Evolutionary conservation across 768 basidiomycete species (phyloP), one percentile per base, ranked within the genome.

Genomic region (Lentinula detonsa): DNA sequence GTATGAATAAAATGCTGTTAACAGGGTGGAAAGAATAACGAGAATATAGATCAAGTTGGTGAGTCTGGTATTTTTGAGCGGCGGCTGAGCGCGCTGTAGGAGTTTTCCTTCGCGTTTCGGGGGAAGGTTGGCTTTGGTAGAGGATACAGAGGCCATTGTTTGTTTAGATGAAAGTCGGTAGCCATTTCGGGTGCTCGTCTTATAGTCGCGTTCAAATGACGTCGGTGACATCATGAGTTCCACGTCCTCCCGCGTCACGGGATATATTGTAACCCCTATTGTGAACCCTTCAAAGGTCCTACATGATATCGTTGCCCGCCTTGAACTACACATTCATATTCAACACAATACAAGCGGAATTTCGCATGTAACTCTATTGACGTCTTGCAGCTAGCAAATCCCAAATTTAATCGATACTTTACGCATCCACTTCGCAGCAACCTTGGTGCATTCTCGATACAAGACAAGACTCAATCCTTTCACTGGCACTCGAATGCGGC

Each of bases 1-100:
- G 63, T 81, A 87, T 3, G 77, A 66, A 68, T 86, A 86, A 70
- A 81, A 85, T 5, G 72, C 76, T 18, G 75, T 67, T 21, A 85
- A 65, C 13, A 84, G 65, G 2, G 77, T 52, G 11, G 53, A 46
- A 16, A 61, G 42, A 23, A 54, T 21, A 15, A 49, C 60, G 40
- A 61, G 60, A 18, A 54, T 35, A n/a, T 61, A 61, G 10, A 54
- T 61, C 37, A 56, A 49, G 16, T 55, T 54, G 13, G 52, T 43
- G 40, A 61, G 52, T 31, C 51, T 51, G 9, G 42, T 54, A 8
- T 40, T 18, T 28, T 54, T 46, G 4, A 54, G 31, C 18, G 60
- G 60, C 0, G 53, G 60, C 16, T 60, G 28, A 11, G 50, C 49
- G 18, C 39, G 59, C 16, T 37, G 48, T 2, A 52, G 45, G 21